These are phyloP conservation scores for Fusarium albidum DNA, from an alignment of 2,329 filamentous ascomycete genomes.

Conservation along the genomic window DNA sequence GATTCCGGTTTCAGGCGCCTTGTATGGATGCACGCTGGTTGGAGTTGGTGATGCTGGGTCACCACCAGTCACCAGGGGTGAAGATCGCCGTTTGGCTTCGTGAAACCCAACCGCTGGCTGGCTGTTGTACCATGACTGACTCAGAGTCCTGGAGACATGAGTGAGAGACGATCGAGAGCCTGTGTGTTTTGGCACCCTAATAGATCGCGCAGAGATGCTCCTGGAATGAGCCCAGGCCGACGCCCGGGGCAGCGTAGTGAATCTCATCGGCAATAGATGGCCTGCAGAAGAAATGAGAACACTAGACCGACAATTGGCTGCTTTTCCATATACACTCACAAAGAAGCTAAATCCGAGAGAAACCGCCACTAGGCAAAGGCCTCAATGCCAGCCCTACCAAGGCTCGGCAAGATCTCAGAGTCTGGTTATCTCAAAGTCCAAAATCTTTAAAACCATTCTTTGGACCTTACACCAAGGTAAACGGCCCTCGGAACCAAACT, in stretches of 20 bases:
- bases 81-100: constrained; percentile 30
- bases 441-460: constrained; percentile 20
- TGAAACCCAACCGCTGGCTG: constrained; percentile 37
- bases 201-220: constrained; percentile 24
- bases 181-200: constrained; percentile 13
- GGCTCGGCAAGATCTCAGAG: constrained; percentile 4
- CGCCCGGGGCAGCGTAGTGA: constrained; percentile 31
- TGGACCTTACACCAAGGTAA: constrained; percentile 16
- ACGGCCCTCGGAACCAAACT: constrained; percentile 6
- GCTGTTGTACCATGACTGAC: constrained; percentile 19
- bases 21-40: constrained; percentile 55
- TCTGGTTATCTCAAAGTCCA: background rate
- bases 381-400: constrained; percentile 7
- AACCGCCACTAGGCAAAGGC: background rate
- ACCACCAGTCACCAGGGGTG: constrained; percentile 24
- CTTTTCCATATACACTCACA: constrained; percentile 20
- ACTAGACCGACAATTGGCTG: constrained; percentile 9
- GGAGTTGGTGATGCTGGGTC: constrained; percentile 18
- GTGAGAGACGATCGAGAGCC: constrained; percentile 14
- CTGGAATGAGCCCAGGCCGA: constrained; percentile 35
- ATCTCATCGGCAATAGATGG: constrained; percentile 31
- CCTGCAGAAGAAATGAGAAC: constrained; percentile 19
- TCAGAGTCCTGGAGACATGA: constrained; percentile 5
- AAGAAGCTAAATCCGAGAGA: background rate
- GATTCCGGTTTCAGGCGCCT: constrained; percentile 75